Percentiles rank a stretch among this genome's conserved stretches.
phyloP scores from a whole-genome alignment of 2,329 filamentous ascomycete genomes.

The Aspergillus viridinutans region DNA sequence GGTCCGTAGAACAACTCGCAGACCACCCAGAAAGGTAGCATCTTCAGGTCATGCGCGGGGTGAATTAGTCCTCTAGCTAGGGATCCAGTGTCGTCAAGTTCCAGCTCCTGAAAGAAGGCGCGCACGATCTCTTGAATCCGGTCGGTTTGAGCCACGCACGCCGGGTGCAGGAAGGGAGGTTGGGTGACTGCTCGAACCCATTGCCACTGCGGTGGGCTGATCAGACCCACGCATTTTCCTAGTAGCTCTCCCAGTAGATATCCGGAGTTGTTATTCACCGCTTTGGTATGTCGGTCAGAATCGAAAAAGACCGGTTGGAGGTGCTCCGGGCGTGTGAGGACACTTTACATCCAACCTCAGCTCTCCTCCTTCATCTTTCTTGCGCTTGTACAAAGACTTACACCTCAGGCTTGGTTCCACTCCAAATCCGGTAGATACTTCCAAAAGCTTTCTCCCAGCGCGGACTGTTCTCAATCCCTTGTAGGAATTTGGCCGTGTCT shows the following conservation, averaged over 20 bases:
- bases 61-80: too few relatives aligned
- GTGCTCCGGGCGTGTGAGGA: slow-evolving; percentile 34
- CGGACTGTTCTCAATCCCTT: slow-evolving; percentile 29
- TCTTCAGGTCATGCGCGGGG: too few relatives aligned
- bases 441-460: slow-evolving; percentile 34
- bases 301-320: slow-evolving; percentile 40
- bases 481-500: slow-evolving; percentile 38
- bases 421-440: slow-evolving; percentile 38
- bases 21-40: too few relatives aligned
- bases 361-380: background rate
- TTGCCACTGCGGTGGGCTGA: slow-evolving; percentile 26
- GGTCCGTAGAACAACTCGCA: too few relatives aligned
- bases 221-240: slow-evolving; percentile 42
- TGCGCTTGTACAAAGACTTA: slow-evolving; percentile 14
- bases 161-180: background rate
- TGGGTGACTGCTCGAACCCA: slow-evolving; percentile 1
- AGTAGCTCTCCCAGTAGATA: slow-evolving; percentile 39
- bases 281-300: slow-evolving; percentile 44
- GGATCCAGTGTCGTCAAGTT: too few relatives aligned
- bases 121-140: slow-evolving; percentile 1
- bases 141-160: background rate
- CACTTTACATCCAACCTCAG: slow-evolving; percentile 17
- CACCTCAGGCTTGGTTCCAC: slow-evolving; percentile 39
- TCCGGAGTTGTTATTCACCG: slow-evolving; percentile 40
- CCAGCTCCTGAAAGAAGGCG: too few relatives aligned